Percentiles rank a stretch among this genome's conserved stretches.
phyloP scores from a whole-genome alignment of 208 protist genomes.

The Strigomonas culicis region DNA sequence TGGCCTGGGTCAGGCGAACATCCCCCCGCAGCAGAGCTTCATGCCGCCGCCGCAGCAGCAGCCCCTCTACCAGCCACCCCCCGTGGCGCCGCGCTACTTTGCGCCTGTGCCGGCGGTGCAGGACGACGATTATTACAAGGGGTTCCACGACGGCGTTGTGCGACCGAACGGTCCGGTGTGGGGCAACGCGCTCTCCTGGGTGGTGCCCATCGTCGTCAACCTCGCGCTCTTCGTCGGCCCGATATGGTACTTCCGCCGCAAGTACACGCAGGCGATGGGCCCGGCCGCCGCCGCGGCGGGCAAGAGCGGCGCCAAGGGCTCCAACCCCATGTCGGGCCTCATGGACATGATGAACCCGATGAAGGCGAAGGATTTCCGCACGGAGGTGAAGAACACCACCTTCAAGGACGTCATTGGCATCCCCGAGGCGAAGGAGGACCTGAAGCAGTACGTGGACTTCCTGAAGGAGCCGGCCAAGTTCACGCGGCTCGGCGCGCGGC shows the following conservation, averaged over 20 bases:
- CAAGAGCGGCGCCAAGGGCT: conserved; percentile 19
- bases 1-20: too few relatives aligned
- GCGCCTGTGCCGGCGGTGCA: conserved; percentile 14
- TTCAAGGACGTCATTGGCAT: conserved; percentile 97
- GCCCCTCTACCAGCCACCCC: conserved; percentile 14
- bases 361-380: conserved; percentile 83
- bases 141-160: conserved; percentile 88
- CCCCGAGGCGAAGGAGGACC: conserved; percentile 97
- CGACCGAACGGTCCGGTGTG: conserved; percentile 55
- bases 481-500: conserved; percentile 93
- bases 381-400: conserved; percentile 82
- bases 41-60: conserved; percentile 6
- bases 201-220: conserved; percentile 80
- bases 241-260: conserved; percentile 88
- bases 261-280: conserved; percentile 76
- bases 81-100: conserved; percentile 13
- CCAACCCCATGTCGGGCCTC: conserved; percentile 55
- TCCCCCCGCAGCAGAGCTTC: neutral
- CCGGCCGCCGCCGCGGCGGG: conserved; percentile 22
- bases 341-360: conserved; percentile 96
- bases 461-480: conserved; percentile 96
- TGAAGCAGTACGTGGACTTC: conserved; percentile 98
- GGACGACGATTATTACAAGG: conserved; percentile 87
- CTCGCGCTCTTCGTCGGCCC: conserved; percentile 80
- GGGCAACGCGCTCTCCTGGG: conserved; percentile 73